Evolutionary conservation across 352 stramenopile species (phyloP).

Genomic region (Globisporangium polare): DNA sequence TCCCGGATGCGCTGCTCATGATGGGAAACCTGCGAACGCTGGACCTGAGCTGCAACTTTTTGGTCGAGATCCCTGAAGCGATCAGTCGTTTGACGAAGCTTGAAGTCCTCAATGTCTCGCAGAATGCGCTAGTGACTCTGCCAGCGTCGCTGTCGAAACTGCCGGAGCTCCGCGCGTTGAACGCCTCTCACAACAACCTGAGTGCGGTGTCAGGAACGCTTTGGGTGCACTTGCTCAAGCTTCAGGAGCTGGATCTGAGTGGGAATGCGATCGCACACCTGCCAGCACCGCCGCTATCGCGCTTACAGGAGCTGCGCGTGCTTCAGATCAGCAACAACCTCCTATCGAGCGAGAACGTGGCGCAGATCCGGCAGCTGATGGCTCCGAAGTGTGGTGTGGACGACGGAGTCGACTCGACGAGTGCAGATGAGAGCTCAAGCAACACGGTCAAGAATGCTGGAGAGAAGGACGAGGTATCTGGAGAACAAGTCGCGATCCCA

Average conservation of each 20-base stretch:
- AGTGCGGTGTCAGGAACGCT: constrained; percentile 17
- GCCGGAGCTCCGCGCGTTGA: constrained; percentile 29
- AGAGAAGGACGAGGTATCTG: not conserved
- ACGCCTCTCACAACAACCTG: constrained; percentile 63
- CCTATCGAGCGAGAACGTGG: constrained; percentile 18
- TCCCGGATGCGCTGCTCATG: constrained; percentile 39
- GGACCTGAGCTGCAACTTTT: constrained; percentile 46
- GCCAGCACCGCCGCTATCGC: constrained; percentile 7
- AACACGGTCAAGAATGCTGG: not conserved
- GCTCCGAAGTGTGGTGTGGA: not conserved
- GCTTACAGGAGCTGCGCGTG: constrained; percentile 9
- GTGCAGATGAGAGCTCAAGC: not conserved
- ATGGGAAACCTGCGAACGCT: constrained; percentile 29
- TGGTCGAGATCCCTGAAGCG: constrained; percentile 36
- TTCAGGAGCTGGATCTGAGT: constrained; percentile 39
- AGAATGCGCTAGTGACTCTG: constrained; percentile 49
- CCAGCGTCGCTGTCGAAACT: constrained; percentile 28
- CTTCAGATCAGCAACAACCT: constrained; percentile 29
- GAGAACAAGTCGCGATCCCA: not conserved
- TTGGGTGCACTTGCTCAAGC: constrained; percentile 24
- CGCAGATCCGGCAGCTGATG: constrained; percentile 8
- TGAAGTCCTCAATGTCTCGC: constrained; percentile 41
- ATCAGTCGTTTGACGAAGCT: constrained; percentile 36
- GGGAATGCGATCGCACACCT: constrained; percentile 13
- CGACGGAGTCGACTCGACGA: not conserved